Percentiles rank a stretch among this genome's conserved stretches.
phyloP scores from a whole-genome alignment of 371 early-diverging fungal genomes.

The Zychaea mexicana region DNA sequence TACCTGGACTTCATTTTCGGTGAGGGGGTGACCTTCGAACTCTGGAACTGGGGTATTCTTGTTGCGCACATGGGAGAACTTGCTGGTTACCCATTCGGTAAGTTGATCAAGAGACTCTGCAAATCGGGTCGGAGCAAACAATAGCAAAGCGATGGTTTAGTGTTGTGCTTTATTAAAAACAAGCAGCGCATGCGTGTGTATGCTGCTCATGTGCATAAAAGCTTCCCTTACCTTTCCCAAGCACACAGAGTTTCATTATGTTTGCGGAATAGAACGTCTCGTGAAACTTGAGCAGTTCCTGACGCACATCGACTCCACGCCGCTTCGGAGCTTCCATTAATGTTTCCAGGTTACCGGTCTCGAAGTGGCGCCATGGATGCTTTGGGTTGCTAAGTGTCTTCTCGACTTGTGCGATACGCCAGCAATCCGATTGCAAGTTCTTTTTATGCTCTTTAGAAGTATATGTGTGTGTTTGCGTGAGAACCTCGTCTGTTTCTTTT shows the following conservation, averaged over 20 bases:
- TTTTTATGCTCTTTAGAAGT: conserved; percentile 95
- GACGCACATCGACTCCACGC: conserved; percentile 79
- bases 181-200: too few relatives aligned
- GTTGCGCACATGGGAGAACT: conserved; percentile 75
- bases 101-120: conserved; percentile 82
- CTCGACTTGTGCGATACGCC: conserved; percentile 85
- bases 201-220: background rate
- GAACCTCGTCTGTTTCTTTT: background rate
- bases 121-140: too few relatives aligned
- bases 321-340: conserved; percentile 70
- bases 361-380: conserved; percentile 88
- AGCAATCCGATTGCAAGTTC: conserved; percentile 84
- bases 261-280: conserved; percentile 91
- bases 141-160: too few relatives aligned
- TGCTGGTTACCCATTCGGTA: conserved; percentile 74
- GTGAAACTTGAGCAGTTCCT: conserved; percentile 85
- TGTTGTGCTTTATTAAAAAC: too few relatives aligned
- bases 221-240: conserved; percentile 80
- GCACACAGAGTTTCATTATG: conserved; percentile 91
- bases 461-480: too few relatives aligned
- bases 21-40: conserved; percentile 75
- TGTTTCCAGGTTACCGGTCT: conserved; percentile 84
- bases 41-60: conserved; percentile 65
- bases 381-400: conserved; percentile 69
- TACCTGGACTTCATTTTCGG: conserved; percentile 66